These are phyloP conservation scores for Setomelanomma holmii DNA, from an alignment of 2,329 filamentous ascomycete genomes.

Conservation along the genomic window DNA sequence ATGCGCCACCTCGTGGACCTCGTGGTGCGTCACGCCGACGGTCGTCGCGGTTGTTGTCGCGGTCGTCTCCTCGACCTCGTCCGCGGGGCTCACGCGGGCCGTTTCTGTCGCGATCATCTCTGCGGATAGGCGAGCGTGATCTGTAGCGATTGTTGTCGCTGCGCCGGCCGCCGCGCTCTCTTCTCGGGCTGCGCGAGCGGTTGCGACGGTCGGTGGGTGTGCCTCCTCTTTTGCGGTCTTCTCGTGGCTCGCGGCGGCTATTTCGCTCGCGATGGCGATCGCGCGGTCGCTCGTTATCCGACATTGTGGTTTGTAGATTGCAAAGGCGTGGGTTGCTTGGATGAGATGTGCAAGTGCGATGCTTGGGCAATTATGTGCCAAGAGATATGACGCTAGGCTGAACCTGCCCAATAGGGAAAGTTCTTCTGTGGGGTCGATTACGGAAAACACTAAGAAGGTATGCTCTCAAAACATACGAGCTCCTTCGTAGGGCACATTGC, in stretches of 20 bases:
- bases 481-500: too few species aligned
- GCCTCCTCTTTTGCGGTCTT: conserved; percentile 26
- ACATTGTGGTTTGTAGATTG: conserved; percentile 20
- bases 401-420: not conserved
- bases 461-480: too few species aligned
- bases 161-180: conserved; percentile 35
- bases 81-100: conserved; percentile 20
- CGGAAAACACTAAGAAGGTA: too few species aligned
- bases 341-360: not conserved
- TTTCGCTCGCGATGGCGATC: conserved; percentile 30
- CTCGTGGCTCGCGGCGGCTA: conserved; percentile 25
- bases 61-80: conserved; percentile 11
- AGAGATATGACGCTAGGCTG: conserved; percentile 1
- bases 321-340: not conserved
- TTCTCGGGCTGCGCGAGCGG: conserved; percentile 43
- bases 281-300: conserved; percentile 35
- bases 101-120: conserved; percentile 27
- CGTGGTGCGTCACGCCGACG: conserved; percentile 23
- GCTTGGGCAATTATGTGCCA: not conserved
- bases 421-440: not conserved
- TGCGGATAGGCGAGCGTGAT: conserved; percentile 35
- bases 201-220: conserved; percentile 37
- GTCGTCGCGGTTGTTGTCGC: conserved; percentile 20
- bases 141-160: conserved; percentile 30
- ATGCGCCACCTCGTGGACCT: conserved; percentile 31